Base-by-base conservation (phyloP, 73 alveolate species). In the Paramecium sonneborni region DNA sequence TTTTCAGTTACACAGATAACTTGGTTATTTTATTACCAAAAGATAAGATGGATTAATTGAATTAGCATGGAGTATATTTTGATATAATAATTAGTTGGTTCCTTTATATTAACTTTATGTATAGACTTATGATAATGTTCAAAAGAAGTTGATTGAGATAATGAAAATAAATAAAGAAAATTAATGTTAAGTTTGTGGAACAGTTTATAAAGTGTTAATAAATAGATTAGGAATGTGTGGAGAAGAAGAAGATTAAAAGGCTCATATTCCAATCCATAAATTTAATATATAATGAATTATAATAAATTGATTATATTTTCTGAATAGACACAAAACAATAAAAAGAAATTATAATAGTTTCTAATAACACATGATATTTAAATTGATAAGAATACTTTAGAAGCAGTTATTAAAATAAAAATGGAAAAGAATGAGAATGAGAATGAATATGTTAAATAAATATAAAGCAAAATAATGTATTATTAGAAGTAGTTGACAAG, bases 1-100 rank as follows among this genome's bases (percentile, higher is more conserved):
- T 62, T 32, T 62, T 62, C 46, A 62, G 48, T 15, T 62, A 62
- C 26, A 62, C 84, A 7, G 84, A 62, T 21, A 62, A 62, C 44
- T 62, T 62, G 9, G 84, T 62, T 1, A 12, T 62, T n/a, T 62
- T 62, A 3, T 26, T 62, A 30, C 46, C 84, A 62, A 62, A 62
- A n/a, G n/a, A 62, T 62, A 62, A 62, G 46, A 62, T 62, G 84
- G 84, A 62, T 62, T 62, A 62, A 62, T 62, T 62, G 46, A 26
- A 62, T 32, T 12, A 62, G 24, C 44, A 62, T 30, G 84, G 84
- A 32, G 84, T 62, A 62, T 62, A 5, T 11, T n/a, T n/a, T n/a
- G 11, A 11, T 23, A 52, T 4, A 52, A 52, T 52, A n/a, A 52
- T 52, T 52, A 62, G 84, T 28, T 62, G 24, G 84, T 62, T 30